Base-by-base conservation (phyloP, 345 rosid species). In the Murraya paniculata region DNA sequence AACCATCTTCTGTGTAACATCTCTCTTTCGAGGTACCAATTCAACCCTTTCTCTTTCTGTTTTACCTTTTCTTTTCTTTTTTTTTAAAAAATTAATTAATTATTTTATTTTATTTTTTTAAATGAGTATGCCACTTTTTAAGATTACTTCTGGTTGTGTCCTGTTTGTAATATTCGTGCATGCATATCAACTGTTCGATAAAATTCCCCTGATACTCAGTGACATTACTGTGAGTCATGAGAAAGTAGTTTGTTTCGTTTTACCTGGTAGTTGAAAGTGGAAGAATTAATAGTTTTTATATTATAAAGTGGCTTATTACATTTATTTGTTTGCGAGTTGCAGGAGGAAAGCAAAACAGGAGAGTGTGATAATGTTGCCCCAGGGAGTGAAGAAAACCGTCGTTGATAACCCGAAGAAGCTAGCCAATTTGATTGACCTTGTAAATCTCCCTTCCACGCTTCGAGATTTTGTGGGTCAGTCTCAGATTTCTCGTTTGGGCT, bases 391-490 rank as follows among this genome's bases (percentile, higher is more conserved):
- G 91, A 92, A 81, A 85, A 84, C 89, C 11, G 77, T 90, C 22
- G 74, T 85, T 1, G 97, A 94, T 79, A 92, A 87, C 68, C 98
- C 98, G 0, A 92, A 96, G 90, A 92, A 91, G 89, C 87, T 92
- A 66, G 95, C 90, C 38, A 86, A 89, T 82, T 83, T 96, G 77
- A 90, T 92, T 75, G 98, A 94, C 90, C 95, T 94, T 36, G 92
- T 91, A 24, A 96, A 94, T 83, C 93, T 96, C 65, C 97, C 98
- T 77, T 91, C 94, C 1, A 85, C 92, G 2, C 86, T 94, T 11
- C 82, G 98, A 48, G 94, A 96, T 7, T 96, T 94, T 72, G 91
- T 92, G 83, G 99, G 98, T 8, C 97, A 89, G 81, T 92, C 99
- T 80, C 97, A 88, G 83, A 89, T 81, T 81, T 96, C 98, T 76